Percentiles rank a stretch among this genome's conserved stretches.
Conservation (phyloP, 148 eudicot genomes). For the Chenopodium quinoa region DNA sequence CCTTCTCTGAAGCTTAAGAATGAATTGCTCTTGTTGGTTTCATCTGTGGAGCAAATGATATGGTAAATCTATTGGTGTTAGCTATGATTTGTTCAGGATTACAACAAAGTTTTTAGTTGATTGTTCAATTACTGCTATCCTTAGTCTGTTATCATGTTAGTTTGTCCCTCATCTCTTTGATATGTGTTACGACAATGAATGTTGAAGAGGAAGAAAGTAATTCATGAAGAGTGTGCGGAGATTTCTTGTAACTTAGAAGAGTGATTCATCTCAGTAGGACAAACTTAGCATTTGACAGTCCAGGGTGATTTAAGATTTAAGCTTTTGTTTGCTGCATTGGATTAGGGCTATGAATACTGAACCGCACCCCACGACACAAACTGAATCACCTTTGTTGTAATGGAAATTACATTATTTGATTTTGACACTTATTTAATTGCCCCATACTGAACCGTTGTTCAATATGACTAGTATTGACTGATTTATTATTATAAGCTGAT, state of each 20-base stretch:
- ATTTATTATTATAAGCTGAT: no score
- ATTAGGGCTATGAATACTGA: no score
- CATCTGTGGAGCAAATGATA: no score
- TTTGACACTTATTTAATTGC: no score
- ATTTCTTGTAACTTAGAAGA: not conserved
- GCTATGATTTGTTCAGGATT: not conserved
- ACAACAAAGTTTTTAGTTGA: no score
- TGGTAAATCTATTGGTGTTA: not conserved
- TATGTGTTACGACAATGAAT: not conserved
- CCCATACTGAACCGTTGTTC: no score
- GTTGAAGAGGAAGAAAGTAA: not conserved
- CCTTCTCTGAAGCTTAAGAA: no score
- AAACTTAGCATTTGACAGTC: not conserved
- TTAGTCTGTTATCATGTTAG: not conserved
- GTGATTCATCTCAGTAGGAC: not conserved
- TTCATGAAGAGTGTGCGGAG: not conserved
- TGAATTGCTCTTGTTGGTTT: no score
- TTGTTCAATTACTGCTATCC: not conserved
- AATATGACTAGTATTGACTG: no score
- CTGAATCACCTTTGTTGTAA: no score
- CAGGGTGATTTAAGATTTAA: not conserved
- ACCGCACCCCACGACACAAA: no score
- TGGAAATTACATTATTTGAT: no score
- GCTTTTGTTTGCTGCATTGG: not conserved
- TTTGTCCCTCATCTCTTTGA: not conserved